Base-by-base conservation (phyloP, 75 land plant species). In the Pinus tabuliformis region DNA sequence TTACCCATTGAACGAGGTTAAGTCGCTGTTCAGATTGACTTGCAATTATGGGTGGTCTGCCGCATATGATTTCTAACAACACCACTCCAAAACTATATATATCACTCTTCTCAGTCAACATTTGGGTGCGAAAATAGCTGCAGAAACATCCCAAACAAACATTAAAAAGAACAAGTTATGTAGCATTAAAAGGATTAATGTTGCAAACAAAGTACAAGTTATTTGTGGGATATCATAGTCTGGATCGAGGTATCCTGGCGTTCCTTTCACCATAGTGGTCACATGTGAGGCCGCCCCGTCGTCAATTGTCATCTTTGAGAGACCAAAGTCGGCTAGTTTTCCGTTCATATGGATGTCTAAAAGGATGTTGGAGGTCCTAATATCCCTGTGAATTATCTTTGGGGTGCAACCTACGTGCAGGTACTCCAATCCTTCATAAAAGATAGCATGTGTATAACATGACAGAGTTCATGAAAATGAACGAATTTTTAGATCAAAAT, bases 231-330 rank as follows among this genome's bases (percentile, higher is more conserved):
- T 15, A 4, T 0, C 4, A 17, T 66, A 81, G 56, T 77, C 83
- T 22, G 80, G 83, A 60, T 81, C 83, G 5, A 77, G n/a, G 80
- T 81, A 81, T 5, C 83, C 83, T 2, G 78, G 21, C 4, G 83
- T 81, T 57, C 83, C 83, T 59, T 78, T 79, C 15, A 81, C 62
- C 6, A 11, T 62, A 11, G 79, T 81, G 20, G 60, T 66, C 49
- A 59, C 77, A 15, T 80, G 78, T 30, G 60, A 66, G 21, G 72
- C 39, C 36, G 75, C 74, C 68, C 11, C 15, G 7, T 36, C 54
- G 57, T 66, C 70, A n/a, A 20, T 22, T 36, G 20, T 66, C 12
- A 64, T 61, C 52, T 56, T 77, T 52, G 78, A 77, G 12, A 77
- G 70, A 6, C 78, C 78, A 65, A 77, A 64, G 26, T 77, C 78